Base-by-base conservation (phyloP, 2,329 filamentous ascomycete species). In the Cryphonectria parasitica region DNA sequence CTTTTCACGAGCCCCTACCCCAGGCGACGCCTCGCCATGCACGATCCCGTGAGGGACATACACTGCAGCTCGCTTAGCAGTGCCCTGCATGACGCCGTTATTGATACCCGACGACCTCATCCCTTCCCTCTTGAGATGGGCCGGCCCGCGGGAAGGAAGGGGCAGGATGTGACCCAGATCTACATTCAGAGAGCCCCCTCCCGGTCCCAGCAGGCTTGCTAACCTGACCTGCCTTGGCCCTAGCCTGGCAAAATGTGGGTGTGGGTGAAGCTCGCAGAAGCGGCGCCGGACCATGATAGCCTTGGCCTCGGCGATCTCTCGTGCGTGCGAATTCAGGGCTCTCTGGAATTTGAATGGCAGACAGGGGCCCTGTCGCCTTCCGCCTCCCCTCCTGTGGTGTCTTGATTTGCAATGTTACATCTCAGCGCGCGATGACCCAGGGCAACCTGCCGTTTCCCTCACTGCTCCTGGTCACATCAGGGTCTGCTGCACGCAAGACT, bases 21-120 rank as follows among this genome's bases (percentile, higher is more conserved):
- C 56, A 61, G 6, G 41, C 39, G n/a, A 64, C 36, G 65, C 60
- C 68, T 67, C 58, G n/a, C 49, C 41, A 71, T 69, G 70, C 67
- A 71, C 70, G 67, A 63, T 71, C 58, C 70, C 67, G 70, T 66
- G 67, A 66, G 64, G 56, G 58, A 56, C 65, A 68, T 52, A 39
- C n/a, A 63, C 41, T 56, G 62, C 67, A 60, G 67, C 61, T 71
- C 70, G 70, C 70, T 71, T 71, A 65, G 31, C 34, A 34, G 52
- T 58, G 65, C 49, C 67, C 64, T 71, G 67, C 70, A 66, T 69
- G 67, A 56, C 41, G 52, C 67, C 52, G 61, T 58, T 45, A 34
- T 54, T 41, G 45, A 34, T 54, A 22, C 58, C 54, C 54, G 54
- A 31, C 28, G 31, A 45, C 62, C 61, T 41, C 49, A 28, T 68